Percentiles rank a stretch among this genome's conserved stretches.
Conservation (phyloP, 441 rosid species). For the Gossypium davidsonii region DNA sequence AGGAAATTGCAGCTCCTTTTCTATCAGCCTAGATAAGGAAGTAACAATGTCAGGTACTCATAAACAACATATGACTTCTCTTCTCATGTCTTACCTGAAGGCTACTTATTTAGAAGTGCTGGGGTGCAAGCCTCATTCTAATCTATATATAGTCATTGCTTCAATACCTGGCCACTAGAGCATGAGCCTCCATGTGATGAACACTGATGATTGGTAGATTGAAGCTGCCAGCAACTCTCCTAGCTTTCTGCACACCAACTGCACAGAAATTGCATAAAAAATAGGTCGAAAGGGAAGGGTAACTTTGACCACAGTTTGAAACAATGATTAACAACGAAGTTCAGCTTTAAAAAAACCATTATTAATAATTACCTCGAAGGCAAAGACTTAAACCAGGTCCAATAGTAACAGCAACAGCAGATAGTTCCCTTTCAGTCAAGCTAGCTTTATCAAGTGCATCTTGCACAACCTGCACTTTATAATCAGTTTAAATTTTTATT, state of each 20-base stretch:
- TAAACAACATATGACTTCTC: neutral
- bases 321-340: neutral
- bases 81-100: neutral
- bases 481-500: neutral
- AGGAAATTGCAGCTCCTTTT: slow-evolving; percentile 76
- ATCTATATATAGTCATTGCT: neutral
- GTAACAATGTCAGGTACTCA: neutral
- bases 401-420: slow-evolving; percentile 98
- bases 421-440: slow-evolving; percentile 56
- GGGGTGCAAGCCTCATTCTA: slow-evolving; percentile 1
- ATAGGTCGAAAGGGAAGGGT: neutral
- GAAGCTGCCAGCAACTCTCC: slow-evolving; percentile 60
- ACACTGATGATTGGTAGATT: slow-evolving; percentile 66
- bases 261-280: slow-evolving; percentile 24
- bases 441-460: slow-evolving; percentile 70
- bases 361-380: slow-evolving; percentile 62
- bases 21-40: slow-evolving; percentile 46
- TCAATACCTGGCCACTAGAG: slow-evolving; percentile 77
- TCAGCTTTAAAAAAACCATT: neutral
- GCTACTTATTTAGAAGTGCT: neutral
- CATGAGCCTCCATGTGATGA: slow-evolving; percentile 99
- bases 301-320: neutral
- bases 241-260: slow-evolving; percentile 95
- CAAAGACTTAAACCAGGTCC: slow-evolving; percentile 97
- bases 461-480: slow-evolving; percentile 61